These are phyloP conservation scores for Arthrobotrys sphaeroides DNA, from an alignment of 2,329 filamentous ascomycete genomes.

Conservation along the genomic window DNA sequence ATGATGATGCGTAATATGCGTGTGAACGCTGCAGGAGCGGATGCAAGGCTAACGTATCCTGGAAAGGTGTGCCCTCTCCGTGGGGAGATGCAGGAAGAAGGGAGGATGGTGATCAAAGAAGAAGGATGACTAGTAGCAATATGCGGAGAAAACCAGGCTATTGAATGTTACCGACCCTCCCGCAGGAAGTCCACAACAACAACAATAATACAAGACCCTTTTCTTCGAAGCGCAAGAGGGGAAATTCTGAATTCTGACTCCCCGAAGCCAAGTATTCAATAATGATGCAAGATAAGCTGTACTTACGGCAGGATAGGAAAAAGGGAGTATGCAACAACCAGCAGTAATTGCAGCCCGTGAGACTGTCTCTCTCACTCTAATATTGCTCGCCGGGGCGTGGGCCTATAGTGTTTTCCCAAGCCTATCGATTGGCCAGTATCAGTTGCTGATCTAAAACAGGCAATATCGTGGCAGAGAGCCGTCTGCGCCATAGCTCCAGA, in stretches of 20 bases:
- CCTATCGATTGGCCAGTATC: slow-evolving; percentile 54
- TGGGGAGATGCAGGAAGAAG: slow-evolving; percentile 54
- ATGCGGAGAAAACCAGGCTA: slow-evolving; percentile 47
- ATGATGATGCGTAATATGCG: slow-evolving; percentile 54
- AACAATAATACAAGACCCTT: slow-evolving; percentile 32
- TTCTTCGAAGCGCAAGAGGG: slow-evolving; percentile 28
- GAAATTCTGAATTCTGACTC: slow-evolving; percentile 30
- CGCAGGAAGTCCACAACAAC: slow-evolving; percentile 45
- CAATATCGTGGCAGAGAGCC: slow-evolving; percentile 46
- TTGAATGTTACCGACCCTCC: slow-evolving; percentile 46
- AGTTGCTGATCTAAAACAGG: slow-evolving; percentile 54
- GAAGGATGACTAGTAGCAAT: slow-evolving; percentile 50
- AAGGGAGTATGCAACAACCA: slow-evolving; percentile 20
- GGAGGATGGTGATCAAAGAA: slow-evolving; percentile 50
- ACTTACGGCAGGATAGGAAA: slow-evolving; percentile 45
- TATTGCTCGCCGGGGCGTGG: slow-evolving; percentile 47
- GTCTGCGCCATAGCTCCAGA: slow-evolving; percentile 17
- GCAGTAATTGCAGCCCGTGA: slow-evolving; percentile 40
- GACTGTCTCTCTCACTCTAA: slow-evolving; percentile 45
- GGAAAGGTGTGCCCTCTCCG: slow-evolving; percentile 51
- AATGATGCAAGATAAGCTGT: slow-evolving; percentile 45
- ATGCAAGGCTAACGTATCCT: slow-evolving; percentile 54
- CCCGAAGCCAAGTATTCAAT: slow-evolving; percentile 19
- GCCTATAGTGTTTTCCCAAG: slow-evolving; percentile 50
- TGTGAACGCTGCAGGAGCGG: slow-evolving; percentile 51